Evolutionary conservation across 441 rosid genomes (phyloP).

Genomic region (Erodium moschatum): DNA sequence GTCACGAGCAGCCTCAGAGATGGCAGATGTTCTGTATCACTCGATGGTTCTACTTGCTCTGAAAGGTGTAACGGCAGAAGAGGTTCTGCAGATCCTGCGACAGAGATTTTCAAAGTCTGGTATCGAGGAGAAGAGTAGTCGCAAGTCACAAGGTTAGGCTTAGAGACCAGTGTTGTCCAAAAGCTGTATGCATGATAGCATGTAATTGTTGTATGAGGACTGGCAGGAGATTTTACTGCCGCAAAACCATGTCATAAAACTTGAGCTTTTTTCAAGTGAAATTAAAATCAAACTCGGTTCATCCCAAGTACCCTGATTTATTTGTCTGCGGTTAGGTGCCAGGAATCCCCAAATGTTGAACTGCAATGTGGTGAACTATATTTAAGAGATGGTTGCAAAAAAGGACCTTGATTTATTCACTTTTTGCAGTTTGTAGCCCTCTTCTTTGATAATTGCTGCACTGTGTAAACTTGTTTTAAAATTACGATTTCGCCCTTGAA

Average conservation of each 20-base stretch:
- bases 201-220: neutral
- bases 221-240: neutral
- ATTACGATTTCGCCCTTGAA: too few species aligned
- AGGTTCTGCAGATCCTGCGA: conserved; percentile 52
- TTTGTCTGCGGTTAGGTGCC: too few species aligned
- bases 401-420: too few species aligned
- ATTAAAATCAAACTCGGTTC: too few species aligned
- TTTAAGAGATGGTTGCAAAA: too few species aligned
- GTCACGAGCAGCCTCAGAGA: conserved; percentile 53
- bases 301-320: too few species aligned
- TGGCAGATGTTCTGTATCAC: conserved; percentile 73
- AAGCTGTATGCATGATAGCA: conserved; percentile 3
- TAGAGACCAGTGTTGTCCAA: neutral
- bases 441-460: too few species aligned
- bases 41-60: conserved; percentile 57
- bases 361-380: too few species aligned
- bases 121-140: conserved; percentile 61
- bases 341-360: too few species aligned
- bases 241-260: neutral
- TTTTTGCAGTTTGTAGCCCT: too few species aligned
- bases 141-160: conserved; percentile 21
- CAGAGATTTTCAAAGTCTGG: conserved; percentile 60
- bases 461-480: too few species aligned
- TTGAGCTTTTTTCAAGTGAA: neutral
- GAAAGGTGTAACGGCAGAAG: conserved; percentile 46